Percentiles rank a stretch among this genome's conserved stretches.
Conservation (phyloP, 1,284 basidiomycete genomes). For the Ustilago esculenta region DNA sequence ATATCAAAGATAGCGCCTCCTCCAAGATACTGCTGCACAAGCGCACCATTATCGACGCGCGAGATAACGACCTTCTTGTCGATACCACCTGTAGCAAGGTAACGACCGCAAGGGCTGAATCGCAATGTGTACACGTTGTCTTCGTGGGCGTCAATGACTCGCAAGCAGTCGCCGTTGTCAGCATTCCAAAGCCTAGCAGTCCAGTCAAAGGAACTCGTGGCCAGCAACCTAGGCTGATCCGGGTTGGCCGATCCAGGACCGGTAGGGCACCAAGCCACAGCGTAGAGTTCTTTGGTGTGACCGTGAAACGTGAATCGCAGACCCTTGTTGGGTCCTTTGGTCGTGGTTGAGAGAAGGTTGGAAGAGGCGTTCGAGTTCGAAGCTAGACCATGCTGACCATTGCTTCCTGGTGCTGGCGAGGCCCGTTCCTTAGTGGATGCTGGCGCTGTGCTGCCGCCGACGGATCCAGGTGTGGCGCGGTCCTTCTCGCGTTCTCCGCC, state of each 20-base stretch:
- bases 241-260: constrained; percentile 54
- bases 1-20: constrained; percentile 52
- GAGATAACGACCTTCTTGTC: constrained; percentile 60
- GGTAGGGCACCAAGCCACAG: constrained; percentile 62
- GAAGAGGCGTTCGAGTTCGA: constrained; percentile 9
- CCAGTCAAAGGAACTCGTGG: constrained; percentile 63
- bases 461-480: constrained; percentile 34
- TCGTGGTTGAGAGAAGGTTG: constrained; percentile 24
- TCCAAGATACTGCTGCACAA: constrained; percentile 51
- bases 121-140: constrained; percentile 62
- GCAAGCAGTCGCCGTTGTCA: constrained; percentile 61
- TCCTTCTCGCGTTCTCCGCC: constrained; percentile 38
- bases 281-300: constrained; percentile 64
- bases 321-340: constrained; percentile 49
- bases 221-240: constrained; percentile 61
- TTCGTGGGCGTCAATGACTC: constrained; percentile 58
- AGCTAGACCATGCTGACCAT: constrained; percentile 19
- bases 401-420: constrained; percentile 32
- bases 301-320: constrained; percentile 51
- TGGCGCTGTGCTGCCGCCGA: constrained; percentile 10
- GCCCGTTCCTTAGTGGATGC: constrained; percentile 22
- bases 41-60: constrained; percentile 49
- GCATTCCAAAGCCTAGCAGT: constrained; percentile 65
- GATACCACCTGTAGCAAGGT: constrained; percentile 63
- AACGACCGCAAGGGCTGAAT: constrained; percentile 62